Base-by-base conservation (phyloP, 2,329 filamentous ascomycete species). In the Microsporum canis region DNA sequence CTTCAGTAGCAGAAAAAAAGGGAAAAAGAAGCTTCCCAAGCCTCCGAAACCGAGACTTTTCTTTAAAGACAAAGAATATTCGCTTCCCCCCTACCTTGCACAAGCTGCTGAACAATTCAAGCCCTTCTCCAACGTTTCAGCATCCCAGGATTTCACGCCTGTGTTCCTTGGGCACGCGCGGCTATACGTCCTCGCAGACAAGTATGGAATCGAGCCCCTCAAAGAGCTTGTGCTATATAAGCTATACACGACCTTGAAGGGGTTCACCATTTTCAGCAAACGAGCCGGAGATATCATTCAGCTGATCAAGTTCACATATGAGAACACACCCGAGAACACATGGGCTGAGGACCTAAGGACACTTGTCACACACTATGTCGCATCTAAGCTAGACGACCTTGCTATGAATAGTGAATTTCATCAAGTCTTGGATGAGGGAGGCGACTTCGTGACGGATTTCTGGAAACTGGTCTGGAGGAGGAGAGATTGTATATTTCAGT, bases 171-270 rank as follows among this genome's bases (percentile, higher is more conserved):
- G 66, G n/a, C 74, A 77, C 63, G 75, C 72, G 0, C 68, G 66
- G 29, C 63, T 78, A 3, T 77, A 75, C 56, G 67, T 73, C 1
- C 68, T 78, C n/a, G 72, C 75, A 0, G 73, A 79, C 60, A 73
- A 69, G 58, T 76, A 76, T 63, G 66, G 69, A 38, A 73, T 77
- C 27, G 55, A 69, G 4, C 45, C 65, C 2, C 68, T 78, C 17
- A 61, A 66, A 60, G 62, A 65, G 2, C 65, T 74, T 6, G 66
- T 68, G 17, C 59, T 74, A 1, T 60, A 65, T n/a, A 75, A 75
- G 63, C 64, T 77, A 36, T 69, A 71, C 31, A 62, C 67, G 10
- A 71, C 66, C 0, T 63, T 77, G 23, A 64, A 64, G 5, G 49
- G 61, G 0, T 75, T 73, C 59, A 67, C 62, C 1, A 65, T 76